phyloP scores from a whole-genome alignment of 495 filamentous ascomycete genomes.

The Penicillium daleae region DNA sequence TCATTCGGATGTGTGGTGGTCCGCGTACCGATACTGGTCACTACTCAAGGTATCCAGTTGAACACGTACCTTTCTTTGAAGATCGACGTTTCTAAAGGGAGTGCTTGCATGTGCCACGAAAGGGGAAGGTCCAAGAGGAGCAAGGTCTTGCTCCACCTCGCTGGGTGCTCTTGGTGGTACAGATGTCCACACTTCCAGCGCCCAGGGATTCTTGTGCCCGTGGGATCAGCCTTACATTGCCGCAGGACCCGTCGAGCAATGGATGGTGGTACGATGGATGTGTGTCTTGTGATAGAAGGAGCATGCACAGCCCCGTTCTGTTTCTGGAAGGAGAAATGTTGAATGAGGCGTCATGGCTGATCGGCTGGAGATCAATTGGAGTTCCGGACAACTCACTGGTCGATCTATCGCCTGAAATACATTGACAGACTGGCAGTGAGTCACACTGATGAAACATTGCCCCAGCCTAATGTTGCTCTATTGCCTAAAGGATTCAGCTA shows the following conservation, averaged over 20 bases:
- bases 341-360: neutral
- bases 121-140: neutral
- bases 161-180: neutral
- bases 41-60: neutral
- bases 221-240: neutral
- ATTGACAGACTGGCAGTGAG: slow-evolving; percentile 1
- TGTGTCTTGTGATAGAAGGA: neutral
- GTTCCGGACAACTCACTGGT: neutral
- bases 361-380: slow-evolving; percentile 7
- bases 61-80: neutral
- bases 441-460: slow-evolving; percentile 1
- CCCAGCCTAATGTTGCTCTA: neutral
- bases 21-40: neutral
- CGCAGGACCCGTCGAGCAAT: neutral
- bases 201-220: too few relatives aligned
- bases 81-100: neutral
- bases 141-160: neutral
- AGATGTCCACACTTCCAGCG: neutral
- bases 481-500: neutral
- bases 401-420: slow-evolving; percentile 7
- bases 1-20: neutral
- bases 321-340: slow-evolving; percentile 2
- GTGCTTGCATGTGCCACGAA: neutral
- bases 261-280: neutral
- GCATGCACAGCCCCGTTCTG: slow-evolving; percentile 4